phyloP scores from a whole-genome alignment of 768 basidiomycete genomes.

The Lentinula sp. region DNA sequence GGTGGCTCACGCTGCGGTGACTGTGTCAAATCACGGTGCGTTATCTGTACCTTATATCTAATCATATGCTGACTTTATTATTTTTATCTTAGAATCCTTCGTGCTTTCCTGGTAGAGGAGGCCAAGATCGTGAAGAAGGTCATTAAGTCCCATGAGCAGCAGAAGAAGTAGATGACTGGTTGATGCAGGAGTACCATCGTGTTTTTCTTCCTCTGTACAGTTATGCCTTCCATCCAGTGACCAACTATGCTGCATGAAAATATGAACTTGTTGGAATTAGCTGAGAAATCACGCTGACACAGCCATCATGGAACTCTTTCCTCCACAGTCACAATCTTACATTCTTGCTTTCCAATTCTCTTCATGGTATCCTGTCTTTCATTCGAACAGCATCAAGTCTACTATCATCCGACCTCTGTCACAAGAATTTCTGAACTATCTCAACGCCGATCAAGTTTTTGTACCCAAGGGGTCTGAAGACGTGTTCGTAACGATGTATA shows the following conservation, averaged over 20 bases:
- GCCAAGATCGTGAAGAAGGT: slow-evolving; percentile 99
- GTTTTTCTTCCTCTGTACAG: background rate
- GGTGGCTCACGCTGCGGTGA: slow-evolving; percentile 96
- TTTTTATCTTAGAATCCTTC: slow-evolving; percentile 68
- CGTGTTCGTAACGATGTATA: slow-evolving; percentile 29
- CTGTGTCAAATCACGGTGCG: slow-evolving; percentile 92
- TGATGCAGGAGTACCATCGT: background rate
- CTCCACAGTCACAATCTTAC: slow-evolving; percentile 40
- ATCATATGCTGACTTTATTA: slow-evolving; percentile 7
- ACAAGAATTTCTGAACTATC: slow-evolving; percentile 58
- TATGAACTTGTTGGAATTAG: background rate
- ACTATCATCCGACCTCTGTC: slow-evolving; percentile 68
- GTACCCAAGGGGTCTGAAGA: slow-evolving; percentile 80
- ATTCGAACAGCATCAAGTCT: slow-evolving; percentile 59
- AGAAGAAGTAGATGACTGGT: slow-evolving; percentile 8
- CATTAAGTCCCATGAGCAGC: slow-evolving; percentile 80
- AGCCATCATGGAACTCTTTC: slow-evolving; percentile 34
- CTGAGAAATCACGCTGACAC: background rate
- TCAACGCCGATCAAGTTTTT: slow-evolving; percentile 80
- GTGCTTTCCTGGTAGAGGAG: slow-evolving; percentile 98
- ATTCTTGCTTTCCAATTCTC: slow-evolving; percentile 78
- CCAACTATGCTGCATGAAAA: background rate
- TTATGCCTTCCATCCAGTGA: background rate
- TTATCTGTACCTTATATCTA: slow-evolving; percentile 9
- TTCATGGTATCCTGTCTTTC: slow-evolving; percentile 75